A percentile compares a stretch with the other conserved stretches of the same genome.
Evolutionary conservation across 306 rosid species (phyloP).

Genomic region (Rubus idaeus): DNA sequence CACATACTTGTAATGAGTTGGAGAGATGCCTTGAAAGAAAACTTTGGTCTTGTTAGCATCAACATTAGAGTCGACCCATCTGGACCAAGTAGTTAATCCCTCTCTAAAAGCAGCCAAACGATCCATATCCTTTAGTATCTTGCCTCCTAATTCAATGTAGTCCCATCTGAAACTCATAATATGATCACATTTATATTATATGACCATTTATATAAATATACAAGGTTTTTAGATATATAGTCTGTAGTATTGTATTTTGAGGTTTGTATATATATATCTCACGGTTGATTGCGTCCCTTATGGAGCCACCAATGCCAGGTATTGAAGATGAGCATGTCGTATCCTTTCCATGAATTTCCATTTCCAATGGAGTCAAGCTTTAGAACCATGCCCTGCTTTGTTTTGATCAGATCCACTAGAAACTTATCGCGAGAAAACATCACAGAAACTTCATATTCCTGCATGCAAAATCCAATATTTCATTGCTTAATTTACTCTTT

Average conservation of each 20-base stretch:
- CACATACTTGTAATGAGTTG: conserved; percentile 24
- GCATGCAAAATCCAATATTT: conserved; percentile 1
- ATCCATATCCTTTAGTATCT: conserved; percentile 38
- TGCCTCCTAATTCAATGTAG: conserved; percentile 32
- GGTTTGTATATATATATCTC: conserved; percentile 8
- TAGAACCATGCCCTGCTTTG: conserved; percentile 33
- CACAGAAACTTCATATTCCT: conserved; percentile 37
- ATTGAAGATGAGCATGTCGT: conserved; percentile 45
- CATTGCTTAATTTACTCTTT: not conserved
- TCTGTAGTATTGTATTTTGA: not conserved
- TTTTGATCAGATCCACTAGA: conserved; percentile 39
- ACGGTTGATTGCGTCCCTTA: conserved; percentile 34
- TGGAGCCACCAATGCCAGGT: conserved; percentile 61
- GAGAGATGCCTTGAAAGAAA: conserved; percentile 48
- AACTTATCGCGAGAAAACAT: conserved; percentile 28
- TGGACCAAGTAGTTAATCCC: conserved; percentile 46
- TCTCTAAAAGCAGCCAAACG: conserved; percentile 32
- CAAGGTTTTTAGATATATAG: too few relatives aligned
- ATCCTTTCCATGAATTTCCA: conserved; percentile 41
- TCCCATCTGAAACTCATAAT: conserved; percentile 31
- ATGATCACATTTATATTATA: not conserved
- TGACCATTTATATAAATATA: not conserved
- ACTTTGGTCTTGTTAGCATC: conserved; percentile 27
- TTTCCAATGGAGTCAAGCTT: conserved; percentile 42
- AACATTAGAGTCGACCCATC: conserved; percentile 39